Evolutionary conservation across 192 early-diverging fungal genomes (phyloP), one percentile per base, ranked within the genome.

Genomic region (Coemansia sp.): DNA sequence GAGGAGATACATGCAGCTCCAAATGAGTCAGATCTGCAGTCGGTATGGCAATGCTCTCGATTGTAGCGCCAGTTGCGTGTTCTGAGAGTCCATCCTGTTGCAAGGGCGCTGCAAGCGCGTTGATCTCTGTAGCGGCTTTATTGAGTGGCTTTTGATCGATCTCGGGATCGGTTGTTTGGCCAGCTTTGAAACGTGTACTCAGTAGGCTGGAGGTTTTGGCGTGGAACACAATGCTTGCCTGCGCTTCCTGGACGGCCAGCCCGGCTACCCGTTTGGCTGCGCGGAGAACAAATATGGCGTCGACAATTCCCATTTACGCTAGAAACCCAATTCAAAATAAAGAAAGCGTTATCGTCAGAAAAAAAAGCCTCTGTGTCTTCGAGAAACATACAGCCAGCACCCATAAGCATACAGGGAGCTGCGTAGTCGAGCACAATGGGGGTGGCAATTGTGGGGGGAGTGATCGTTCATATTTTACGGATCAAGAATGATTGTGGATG

Each of bases 241-340:
- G 44, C 0, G 66, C 58, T 51, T 76, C 72, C n/a, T 26, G 5
- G 12, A 53, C 62, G 2, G 66, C 72, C 50, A 76, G 46, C 28
- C 20, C 38, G 4, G 72, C 72, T 31, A 76, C 30, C 40, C 46
- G 56, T 38, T 53, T 69, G 11, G 55, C 58, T 18, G 62, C 57
- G 53, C 66, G 66, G 36, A 76, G 47, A 34, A 76, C 66, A 8
- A 76, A 39, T n/a, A 53, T 40, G 11, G 60, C 72, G 40, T 76
- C 72, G 12, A 55, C 64, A 43, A 69, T 30, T 12, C 55, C 62
- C 72, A 76, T 76, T 17, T 31, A 9, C 6, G 16, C 20, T 49
- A 11, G 14, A 49, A 49, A 34, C 30, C 16, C 15, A 49, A 32
- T 49, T 49, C 5, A 6, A 44, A 56, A 34, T 30, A 44, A 44